Evolutionary conservation across 768 basidiomycete genomes (phyloP).

Genomic region (Roridomyces roridus): DNA sequence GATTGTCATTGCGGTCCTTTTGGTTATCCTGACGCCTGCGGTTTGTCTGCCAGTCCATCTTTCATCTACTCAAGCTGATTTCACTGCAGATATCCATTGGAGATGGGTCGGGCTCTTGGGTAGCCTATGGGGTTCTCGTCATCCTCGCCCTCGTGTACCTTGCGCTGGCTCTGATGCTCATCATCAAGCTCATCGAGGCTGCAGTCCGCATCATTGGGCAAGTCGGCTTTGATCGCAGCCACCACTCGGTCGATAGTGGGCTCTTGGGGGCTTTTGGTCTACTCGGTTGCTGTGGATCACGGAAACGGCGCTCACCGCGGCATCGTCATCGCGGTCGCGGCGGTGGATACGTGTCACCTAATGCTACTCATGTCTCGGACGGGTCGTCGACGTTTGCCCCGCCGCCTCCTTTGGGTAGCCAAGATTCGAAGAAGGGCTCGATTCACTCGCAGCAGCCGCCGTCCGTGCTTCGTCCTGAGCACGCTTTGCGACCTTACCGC

Average conservation of each 20-base stretch:
- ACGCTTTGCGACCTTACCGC: conserved; percentile 74
- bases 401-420: conserved; percentile 43
- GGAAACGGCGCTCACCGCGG: conserved; percentile 42
- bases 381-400: conserved; percentile 46
- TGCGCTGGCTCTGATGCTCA: conserved; percentile 80
- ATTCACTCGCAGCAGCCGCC: conserved; percentile 66
- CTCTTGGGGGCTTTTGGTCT: conserved; percentile 85
- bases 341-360: conserved; percentile 21
- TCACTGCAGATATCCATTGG: conserved; percentile 80
- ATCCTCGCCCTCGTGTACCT: conserved; percentile 84
- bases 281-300: conserved; percentile 67
- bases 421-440: conserved; percentile 52
- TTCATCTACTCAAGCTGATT: not conserved
- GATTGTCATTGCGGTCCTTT: conserved; percentile 87
- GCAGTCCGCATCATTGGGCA: conserved; percentile 76
- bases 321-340: conserved; percentile 27
- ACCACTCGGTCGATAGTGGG: conserved; percentile 82
- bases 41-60: conserved; percentile 53
- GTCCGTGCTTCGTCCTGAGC: conserved; percentile 80
- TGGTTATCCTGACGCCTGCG: conserved; percentile 88
- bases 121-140: conserved; percentile 90
- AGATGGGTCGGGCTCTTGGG: conserved; percentile 84
- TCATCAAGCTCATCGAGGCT: conserved; percentile 87
- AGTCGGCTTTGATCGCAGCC: conserved; percentile 85
- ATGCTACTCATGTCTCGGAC: conserved; percentile 38